Base-by-base conservation (phyloP, 1,139 yeast species). In the Geotrichum australiense region DNA sequence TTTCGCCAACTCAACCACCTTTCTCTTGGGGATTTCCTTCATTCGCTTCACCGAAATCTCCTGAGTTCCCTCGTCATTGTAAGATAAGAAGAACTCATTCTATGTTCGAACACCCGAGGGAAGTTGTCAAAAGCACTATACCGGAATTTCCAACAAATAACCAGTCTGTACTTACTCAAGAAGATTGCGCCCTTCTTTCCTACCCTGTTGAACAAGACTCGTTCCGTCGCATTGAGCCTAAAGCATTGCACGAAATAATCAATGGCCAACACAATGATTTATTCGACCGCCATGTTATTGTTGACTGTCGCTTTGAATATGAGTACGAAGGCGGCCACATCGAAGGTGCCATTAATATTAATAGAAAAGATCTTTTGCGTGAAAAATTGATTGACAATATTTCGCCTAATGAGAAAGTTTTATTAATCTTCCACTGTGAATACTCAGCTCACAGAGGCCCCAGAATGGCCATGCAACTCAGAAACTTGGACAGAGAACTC, bases 271-370 rank as follows among this genome's bases (percentile, higher is more conserved):
- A 72, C 58, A 52, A 61, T 14, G 64, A 70, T 24, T 67, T 67
- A 38, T 89, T 80, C 58, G 80, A 79, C 50, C 75, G 78, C 29
- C 68, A 74, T 39, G 54, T 75, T 5, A 66, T 91, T 26, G 69
- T 93, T 11, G 98, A 91, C 63, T 87, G 97, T 59, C 74, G 98
- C 39, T 91, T 91, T 57, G 86, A 80, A 53, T 91, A 91, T 65
- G 98, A 91, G 62, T 93, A 66, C 60, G 70, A 74, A 29, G 97
- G 98, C 21, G 98, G 98, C 24, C 98, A 93, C 62, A 85, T 91
- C 37, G 73, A 70, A 34, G 80, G 84, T 35, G 94, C 98, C 10
- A 55, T 83, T 43, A 91, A 91, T 59, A 70, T 87, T 30, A 78
- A 84, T 33, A 73, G 82, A 35, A 80, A 82, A 52, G 75, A 74